phyloP scores from a whole-genome alignment of 805 yeast species.

The Naumovozyma castellii region DNA sequence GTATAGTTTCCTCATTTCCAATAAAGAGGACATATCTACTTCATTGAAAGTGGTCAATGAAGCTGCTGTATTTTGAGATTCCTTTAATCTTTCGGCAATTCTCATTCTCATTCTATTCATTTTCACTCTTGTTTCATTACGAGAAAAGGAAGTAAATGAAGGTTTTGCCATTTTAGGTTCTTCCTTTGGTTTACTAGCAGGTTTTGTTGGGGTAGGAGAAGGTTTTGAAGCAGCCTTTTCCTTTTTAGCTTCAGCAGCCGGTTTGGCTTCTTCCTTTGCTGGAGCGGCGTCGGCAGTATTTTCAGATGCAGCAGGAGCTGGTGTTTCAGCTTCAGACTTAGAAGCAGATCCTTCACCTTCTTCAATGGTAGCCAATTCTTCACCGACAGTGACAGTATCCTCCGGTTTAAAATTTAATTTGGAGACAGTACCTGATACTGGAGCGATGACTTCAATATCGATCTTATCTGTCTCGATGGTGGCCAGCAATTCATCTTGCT shows the following conservation, averaged over 20 bases:
- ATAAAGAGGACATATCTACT: conserved; percentile 86
- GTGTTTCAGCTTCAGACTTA: conserved; percentile 34
- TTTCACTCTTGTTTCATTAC: conserved; percentile 85
- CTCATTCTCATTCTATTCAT: conserved; percentile 99
- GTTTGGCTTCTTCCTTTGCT: conserved; percentile 25
- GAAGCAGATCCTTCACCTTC: conserved; percentile 59
- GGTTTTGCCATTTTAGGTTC: conserved; percentile 19
- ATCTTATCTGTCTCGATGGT: conserved; percentile 98
- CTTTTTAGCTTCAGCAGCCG: conserved; percentile 22
- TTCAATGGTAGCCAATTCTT: conserved; percentile 80
- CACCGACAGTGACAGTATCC: conserved; percentile 93
- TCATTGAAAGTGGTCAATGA: conserved; percentile 96
- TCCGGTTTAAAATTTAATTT: conserved; percentile 78
- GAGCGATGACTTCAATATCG: conserved; percentile 94
- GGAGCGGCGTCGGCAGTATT: no score
- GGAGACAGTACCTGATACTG: conserved; percentile 79
- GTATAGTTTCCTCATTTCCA: conserved; percentile 92
- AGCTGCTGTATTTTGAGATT: conserved; percentile 97
- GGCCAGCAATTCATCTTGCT: conserved; percentile 82
- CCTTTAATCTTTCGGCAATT: conserved; percentile 98
- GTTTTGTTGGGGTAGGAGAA: conserved; percentile 5
- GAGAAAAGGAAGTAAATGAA: conserved; percentile 49
- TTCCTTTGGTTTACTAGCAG: conserved; percentile 28
- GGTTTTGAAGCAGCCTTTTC: conserved; percentile 15
- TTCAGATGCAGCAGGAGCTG: conserved; percentile 21